A percentile compares a stretch with the other conserved stretches of the same genome.
phyloP scores from a whole-genome alignment of 352 stramenopile species.

The Pythium graminicola region DNA sequence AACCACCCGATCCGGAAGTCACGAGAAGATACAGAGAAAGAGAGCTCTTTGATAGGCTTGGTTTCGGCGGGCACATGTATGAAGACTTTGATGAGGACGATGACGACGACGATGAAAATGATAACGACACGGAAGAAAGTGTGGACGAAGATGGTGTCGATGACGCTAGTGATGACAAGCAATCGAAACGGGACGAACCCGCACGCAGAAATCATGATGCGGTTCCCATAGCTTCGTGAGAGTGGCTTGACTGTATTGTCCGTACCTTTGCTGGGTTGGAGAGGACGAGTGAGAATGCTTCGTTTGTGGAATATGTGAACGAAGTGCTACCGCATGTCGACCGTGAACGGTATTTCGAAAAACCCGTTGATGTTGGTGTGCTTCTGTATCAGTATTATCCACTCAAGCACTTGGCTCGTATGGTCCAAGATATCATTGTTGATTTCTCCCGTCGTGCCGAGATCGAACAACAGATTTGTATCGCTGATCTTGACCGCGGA shows the following conservation, averaged over 20 bases:
- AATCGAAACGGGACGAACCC: too few species aligned
- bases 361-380: background rate
- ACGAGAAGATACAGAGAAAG: too few species aligned
- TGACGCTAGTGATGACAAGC: too few species aligned
- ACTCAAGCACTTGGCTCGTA: background rate
- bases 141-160: too few species aligned
- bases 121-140: too few species aligned
- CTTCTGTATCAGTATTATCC: background rate
- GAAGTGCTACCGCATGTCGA: background rate
- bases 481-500: background rate
- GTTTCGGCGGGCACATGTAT: too few species aligned
- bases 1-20: too few species aligned
- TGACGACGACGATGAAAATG: too few species aligned
- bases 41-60: too few species aligned
- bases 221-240: too few species aligned
- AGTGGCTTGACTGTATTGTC: background rate
- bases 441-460: background rate
- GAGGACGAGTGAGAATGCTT: background rate
- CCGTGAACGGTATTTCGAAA: background rate
- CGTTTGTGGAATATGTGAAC: background rate
- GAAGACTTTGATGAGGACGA: too few species aligned
- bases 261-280: background rate
- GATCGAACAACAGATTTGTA: background rate
- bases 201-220: too few species aligned
- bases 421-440: background rate